Percentiles rank a stretch among this genome's conserved stretches.
Evolutionary conservation across 352 stramenopile species (phyloP).

Genomic region (Saprolegnia parasitica): DNA sequence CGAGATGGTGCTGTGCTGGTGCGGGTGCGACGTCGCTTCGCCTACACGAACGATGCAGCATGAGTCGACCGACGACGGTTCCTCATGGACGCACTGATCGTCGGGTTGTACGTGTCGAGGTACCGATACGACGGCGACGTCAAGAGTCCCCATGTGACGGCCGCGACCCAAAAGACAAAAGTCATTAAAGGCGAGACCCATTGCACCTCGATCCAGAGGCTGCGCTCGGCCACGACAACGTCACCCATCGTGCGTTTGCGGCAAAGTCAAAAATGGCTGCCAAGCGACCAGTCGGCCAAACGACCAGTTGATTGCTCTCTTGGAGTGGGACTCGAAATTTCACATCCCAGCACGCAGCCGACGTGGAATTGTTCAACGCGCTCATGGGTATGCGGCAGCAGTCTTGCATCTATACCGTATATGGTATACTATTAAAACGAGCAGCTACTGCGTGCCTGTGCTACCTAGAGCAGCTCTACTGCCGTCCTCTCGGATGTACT

Average conservation of each 20-base stretch:
- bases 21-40: slow-evolving; percentile 13
- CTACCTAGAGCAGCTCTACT: no score
- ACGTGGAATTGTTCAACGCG: no score
- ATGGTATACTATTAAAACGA: no score
- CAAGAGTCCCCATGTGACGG: not conserved
- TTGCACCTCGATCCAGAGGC: slow-evolving; percentile 14
- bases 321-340: no score
- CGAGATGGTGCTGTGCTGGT: slow-evolving; percentile 4
- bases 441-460: no score
- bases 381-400: no score
- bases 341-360: no score
- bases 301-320: no score
- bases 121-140: slow-evolving; percentile 1
- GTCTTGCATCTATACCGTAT: no score
- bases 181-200: slow-evolving; percentile 18
- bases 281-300: no score
- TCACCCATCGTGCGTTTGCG: not conserved
- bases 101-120: slow-evolving; percentile 17
- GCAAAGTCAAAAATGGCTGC: not conserved
- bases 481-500: no score
- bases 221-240: not conserved
- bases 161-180: not conserved
- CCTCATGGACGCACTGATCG: slow-evolving; percentile 5
- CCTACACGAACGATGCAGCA: not conserved
- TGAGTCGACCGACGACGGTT: not conserved